phyloP scores from a whole-genome alignment of 2,329 filamentous ascomycete species.

The Hirsutella minnesotensis region DNA sequence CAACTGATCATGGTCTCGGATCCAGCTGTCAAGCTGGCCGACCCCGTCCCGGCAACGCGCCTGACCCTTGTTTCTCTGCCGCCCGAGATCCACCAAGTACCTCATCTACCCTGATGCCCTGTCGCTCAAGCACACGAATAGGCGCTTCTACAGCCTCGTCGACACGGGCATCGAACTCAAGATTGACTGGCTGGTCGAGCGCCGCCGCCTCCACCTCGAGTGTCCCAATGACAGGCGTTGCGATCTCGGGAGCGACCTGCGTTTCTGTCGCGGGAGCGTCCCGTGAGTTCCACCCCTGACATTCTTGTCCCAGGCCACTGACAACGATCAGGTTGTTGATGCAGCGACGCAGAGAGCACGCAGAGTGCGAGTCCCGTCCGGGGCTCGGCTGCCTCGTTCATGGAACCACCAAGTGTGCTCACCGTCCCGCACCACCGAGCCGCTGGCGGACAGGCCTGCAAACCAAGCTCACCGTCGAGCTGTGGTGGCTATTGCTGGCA shows the following conservation, averaged over 20 bases:
- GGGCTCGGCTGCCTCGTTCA: slow-evolving; percentile 44
- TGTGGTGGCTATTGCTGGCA: slow-evolving; percentile 31
- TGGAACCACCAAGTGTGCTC: slow-evolving; percentile 34
- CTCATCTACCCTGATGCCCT: slow-evolving; percentile 61
- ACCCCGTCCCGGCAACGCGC: neutral
- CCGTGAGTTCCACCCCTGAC: slow-evolving; percentile 28
- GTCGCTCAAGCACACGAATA: slow-evolving; percentile 54
- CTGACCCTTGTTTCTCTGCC: slow-evolving; percentile 30
- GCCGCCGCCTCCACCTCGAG: slow-evolving; percentile 50
- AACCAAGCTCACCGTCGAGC: slow-evolving; percentile 26
- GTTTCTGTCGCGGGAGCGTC: slow-evolving; percentile 49
- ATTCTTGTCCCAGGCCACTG: neutral
- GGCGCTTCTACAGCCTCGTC: slow-evolving; percentile 51
- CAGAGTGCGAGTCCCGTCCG: slow-evolving; percentile 47
- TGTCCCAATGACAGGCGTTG: slow-evolving; percentile 49
- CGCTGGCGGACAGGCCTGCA: slow-evolving; percentile 32
- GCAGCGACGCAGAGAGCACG: slow-evolving; percentile 45
- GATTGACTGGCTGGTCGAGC: slow-evolving; percentile 56
- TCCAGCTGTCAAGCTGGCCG: neutral
- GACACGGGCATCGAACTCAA: slow-evolving; percentile 55
- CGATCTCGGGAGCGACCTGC: slow-evolving; percentile 45
- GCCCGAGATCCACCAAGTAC: slow-evolving; percentile 51
- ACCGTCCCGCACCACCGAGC: slow-evolving; percentile 32
- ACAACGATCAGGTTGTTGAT: slow-evolving; percentile 36
- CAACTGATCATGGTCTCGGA: neutral